These are phyloP conservation scores for Durio zibethinus DNA, from an alignment of 345 rosid species.

Conservation along the genomic window DNA sequence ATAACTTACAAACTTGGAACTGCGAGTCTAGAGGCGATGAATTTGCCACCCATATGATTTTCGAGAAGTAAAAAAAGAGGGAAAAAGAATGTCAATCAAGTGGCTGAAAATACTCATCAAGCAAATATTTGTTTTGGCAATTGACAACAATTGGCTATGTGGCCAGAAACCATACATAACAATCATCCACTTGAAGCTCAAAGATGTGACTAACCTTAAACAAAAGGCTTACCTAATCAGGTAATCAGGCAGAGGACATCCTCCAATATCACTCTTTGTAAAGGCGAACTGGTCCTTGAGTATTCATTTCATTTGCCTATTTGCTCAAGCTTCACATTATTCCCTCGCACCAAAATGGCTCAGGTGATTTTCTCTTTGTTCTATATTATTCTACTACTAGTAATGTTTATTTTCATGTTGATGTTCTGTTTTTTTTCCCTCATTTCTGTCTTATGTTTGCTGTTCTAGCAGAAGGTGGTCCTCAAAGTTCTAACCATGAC, in stretches of 20 bases:
- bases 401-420: constrained; percentile 11
- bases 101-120: background rate
- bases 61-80: background rate
- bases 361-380: constrained; percentile 42
- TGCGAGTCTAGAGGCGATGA: too few species aligned
- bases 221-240: background rate
- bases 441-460: background rate
- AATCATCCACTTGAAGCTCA: background rate
- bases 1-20: background rate
- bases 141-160: background rate
- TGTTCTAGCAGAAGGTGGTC: constrained; percentile 61
- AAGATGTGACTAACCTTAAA: background rate
- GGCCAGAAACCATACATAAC: background rate
- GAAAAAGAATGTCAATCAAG: background rate
- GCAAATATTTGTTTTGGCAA: background rate
- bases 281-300: background rate
- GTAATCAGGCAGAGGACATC: background rate
- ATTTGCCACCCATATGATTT: background rate
- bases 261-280: background rate
- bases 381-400: background rate
- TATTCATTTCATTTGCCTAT: background rate
- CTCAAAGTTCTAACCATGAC: constrained; percentile 88
- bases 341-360: constrained; percentile 41
- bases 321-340: background rate
- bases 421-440: background rate